phyloP scores from a whole-genome alignment of 2,329 filamentous ascomycete species.

The Fonsecaea pedrosoi region DNA sequence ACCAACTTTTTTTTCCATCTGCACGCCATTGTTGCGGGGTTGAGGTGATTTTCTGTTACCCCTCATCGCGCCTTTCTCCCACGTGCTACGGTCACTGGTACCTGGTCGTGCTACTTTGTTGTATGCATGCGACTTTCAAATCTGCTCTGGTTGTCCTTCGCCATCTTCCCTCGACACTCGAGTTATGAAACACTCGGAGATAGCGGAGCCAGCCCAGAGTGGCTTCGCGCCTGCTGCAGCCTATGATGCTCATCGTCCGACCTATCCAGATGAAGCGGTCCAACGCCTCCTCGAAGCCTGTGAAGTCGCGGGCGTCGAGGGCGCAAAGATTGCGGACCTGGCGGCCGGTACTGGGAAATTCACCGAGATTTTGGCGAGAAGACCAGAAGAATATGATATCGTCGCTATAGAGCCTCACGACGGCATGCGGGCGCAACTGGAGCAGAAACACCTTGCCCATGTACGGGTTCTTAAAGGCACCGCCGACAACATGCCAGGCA shows the following conservation, averaged over 20 bases:
- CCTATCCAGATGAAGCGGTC: constrained; percentile 67
- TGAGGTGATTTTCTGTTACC: constrained; percentile 1
- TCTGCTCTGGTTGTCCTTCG: too few species aligned
- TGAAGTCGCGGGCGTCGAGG: constrained; percentile 55
- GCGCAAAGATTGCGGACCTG: constrained; percentile 60
- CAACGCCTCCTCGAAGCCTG: constrained; percentile 64
- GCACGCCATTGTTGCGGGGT: constrained; percentile 20
- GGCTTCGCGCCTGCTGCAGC: constrained; percentile 69
- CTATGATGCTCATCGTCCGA: constrained; percentile 73
- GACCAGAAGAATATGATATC: constrained; percentile 66
- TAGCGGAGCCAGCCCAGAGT: constrained; percentile 43
- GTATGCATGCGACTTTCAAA: too few species aligned
- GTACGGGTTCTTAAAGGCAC: constrained; percentile 65
- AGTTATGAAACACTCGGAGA: constrained; percentile 18
- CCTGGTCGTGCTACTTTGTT: background rate
- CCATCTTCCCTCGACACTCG: background rate
- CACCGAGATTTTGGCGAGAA: constrained; percentile 65
- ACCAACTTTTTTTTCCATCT: constrained; percentile 14
- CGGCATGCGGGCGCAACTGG: constrained; percentile 69
- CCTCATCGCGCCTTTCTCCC: constrained; percentile 1
- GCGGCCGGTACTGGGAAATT: constrained; percentile 75
- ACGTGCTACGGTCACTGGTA: background rate
- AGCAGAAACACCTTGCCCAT: constrained; percentile 61
- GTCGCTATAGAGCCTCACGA: constrained; percentile 69
- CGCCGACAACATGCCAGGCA: constrained; percentile 59